Conservation (phyloP, 129 eudicot genomes). For the Helianthus annuus region DNA sequence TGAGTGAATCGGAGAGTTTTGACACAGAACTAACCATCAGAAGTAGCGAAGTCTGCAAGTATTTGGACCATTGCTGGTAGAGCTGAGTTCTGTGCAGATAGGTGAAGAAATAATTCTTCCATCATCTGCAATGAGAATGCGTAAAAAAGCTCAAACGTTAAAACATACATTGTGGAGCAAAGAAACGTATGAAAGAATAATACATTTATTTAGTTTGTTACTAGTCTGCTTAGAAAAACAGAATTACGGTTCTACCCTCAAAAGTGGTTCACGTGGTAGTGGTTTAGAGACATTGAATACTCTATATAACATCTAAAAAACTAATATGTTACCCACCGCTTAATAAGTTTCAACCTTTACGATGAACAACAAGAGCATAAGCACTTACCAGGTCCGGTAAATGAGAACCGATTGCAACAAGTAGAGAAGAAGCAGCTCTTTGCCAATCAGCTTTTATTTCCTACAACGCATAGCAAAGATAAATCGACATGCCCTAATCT, state of each 20-base stretch:
- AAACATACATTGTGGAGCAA: slow-evolving; percentile 9
- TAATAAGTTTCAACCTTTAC: slow-evolving; percentile 6
- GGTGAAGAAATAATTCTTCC: slow-evolving; percentile 85
- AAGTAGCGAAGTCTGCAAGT: slow-evolving; percentile 89
- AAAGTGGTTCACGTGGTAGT: too few species aligned
- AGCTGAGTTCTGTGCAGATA: slow-evolving; percentile 81
- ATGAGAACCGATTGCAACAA: slow-evolving; percentile 93
- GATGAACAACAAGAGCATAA: slow-evolving; percentile 10
- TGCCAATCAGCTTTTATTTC: slow-evolving; percentile 96
- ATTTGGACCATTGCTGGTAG: slow-evolving; percentile 96
- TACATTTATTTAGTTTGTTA: neutral
- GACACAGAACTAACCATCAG: slow-evolving; percentile 63
- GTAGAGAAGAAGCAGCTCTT: slow-evolving; percentile 90
- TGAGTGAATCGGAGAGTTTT: slow-evolving; percentile 14
- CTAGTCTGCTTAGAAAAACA: too few species aligned
- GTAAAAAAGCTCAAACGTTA: neutral
- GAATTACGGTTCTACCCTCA: too few species aligned
- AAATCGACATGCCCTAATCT: neutral
- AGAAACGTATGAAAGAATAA: slow-evolving; percentile 7
- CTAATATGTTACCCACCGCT: too few species aligned
- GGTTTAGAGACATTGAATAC: too few species aligned
- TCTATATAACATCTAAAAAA: too few species aligned
- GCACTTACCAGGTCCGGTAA: slow-evolving; percentile 88
- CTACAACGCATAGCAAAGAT: slow-evolving; percentile 39
- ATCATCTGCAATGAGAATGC: slow-evolving; percentile 65